phyloP scores from a whole-genome alignment of 169 alveolate genomes.

The Pseudocohnilembus persalinus region DNA sequence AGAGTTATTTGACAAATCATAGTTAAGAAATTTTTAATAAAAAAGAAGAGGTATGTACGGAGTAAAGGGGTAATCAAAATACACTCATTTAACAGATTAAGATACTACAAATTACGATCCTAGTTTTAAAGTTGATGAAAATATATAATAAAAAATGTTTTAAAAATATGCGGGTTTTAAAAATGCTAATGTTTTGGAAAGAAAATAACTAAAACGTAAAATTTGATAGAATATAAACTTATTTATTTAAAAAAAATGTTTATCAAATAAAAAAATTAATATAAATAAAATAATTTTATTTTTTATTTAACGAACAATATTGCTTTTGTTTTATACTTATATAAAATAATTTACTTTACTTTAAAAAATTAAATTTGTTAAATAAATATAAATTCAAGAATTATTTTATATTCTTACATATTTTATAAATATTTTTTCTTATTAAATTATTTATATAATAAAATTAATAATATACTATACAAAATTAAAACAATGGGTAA shows the following conservation, averaged over 20 bases:
- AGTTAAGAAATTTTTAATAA: constrained; percentile 22
- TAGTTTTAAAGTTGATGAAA: constrained; percentile 26
- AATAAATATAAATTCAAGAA: too few relatives aligned
- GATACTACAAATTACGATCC: constrained; percentile 50
- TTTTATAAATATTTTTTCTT: too few relatives aligned
- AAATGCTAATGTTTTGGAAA: constrained; percentile 10
- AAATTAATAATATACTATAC: too few relatives aligned
- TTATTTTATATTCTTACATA: too few relatives aligned
- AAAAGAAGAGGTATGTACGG: constrained; percentile 45
- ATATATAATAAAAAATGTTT: constrained; percentile 23
- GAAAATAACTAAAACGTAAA: background rate
- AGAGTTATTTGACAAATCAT: constrained; percentile 63
- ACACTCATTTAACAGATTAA: constrained; percentile 37
- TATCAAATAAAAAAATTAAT: too few relatives aligned
- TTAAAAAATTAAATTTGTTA: too few relatives aligned
- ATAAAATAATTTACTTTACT: too few relatives aligned
- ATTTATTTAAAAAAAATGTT: too few relatives aligned
- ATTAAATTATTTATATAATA: too few relatives aligned
- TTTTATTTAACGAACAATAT: background rate
- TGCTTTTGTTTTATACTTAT: too few relatives aligned
- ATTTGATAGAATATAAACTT: background rate
- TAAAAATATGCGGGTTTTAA: constrained; percentile 28
- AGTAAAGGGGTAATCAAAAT: constrained; percentile 33
- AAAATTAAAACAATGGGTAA: too few relatives aligned
- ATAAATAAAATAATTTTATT: too few relatives aligned